Evolutionary conservation across 257 asterid species (phyloP), one percentile per base, ranked within the genome.

Genomic region (Lithospermum erythrorhizon): DNA sequence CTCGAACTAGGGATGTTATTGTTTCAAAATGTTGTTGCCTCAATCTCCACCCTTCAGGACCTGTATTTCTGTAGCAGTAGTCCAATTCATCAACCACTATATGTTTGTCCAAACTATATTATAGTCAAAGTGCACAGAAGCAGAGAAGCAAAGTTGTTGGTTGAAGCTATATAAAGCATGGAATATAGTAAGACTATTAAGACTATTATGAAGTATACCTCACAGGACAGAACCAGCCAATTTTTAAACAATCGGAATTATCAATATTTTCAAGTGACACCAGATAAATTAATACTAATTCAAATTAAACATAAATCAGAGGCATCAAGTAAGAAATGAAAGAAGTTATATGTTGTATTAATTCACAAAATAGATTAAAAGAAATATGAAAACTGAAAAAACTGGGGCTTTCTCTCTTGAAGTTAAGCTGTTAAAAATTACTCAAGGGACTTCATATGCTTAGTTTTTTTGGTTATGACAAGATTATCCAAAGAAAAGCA

Each of bases 1-100:
- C 82, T 57, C 96, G 83, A 68, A 89, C 87, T 61, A 93, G 97
- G 62, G 97, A 86, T 61, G 95, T 86, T 48, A 89, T 71, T 41
- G 91, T 78, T 78, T 78, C 84, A 78, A 93, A 89, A 84, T 89
- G 99, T 11, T 89, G 81, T 61, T 93, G 99, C 74, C 95, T 82
- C 76, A 89, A 58, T 75, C 94, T 86, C 95, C 95, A 93, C 56
- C 99, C 99, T 83, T 93, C 99, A 57, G 97, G 90, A 61, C 99
- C 96, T 57, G 99, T 81, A 69, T 79, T 86, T 89, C 99, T 89
- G 85, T 69, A 64, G 68, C 76, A 66, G 21, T 21, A 61, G 48
- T 30, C 63, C 63, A 24, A 57, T 32, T 65, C 37, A 32, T 58
- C 37, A 68, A 48, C 64, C 65, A 66, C 60, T 10, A 17, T 63